phyloP scores from a whole-genome alignment of 208 protist genomes.

The Herpetomonas tarakana region DNA sequence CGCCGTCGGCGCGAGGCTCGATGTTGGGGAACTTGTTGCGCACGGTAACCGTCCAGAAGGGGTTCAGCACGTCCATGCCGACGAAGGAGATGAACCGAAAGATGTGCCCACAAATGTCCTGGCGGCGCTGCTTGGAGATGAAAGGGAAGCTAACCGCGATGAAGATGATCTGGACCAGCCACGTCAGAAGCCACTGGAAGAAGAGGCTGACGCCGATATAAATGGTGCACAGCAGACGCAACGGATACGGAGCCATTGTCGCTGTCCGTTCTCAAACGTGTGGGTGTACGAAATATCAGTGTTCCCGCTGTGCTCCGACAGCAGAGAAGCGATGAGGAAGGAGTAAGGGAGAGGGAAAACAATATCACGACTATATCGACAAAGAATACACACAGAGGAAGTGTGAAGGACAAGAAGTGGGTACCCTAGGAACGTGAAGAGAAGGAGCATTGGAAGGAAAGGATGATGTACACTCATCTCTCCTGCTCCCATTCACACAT shows the following conservation, averaged over 20 bases:
- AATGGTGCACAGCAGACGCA: slow-evolving; percentile 48
- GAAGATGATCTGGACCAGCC: slow-evolving; percentile 60
- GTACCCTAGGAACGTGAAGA: too few relatives aligned
- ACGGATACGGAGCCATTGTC: slow-evolving; percentile 8
- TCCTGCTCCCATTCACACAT: too few relatives aligned
- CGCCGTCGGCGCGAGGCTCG: slow-evolving; percentile 6
- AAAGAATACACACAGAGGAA: too few relatives aligned
- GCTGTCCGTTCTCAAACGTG: neutral
- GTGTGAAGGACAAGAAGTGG: too few relatives aligned
- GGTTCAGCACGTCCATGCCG: slow-evolving; percentile 66
- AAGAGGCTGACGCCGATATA: slow-evolving; percentile 50
- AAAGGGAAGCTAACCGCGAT: slow-evolving; percentile 64
- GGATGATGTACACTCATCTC: too few relatives aligned
- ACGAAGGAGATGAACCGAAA: slow-evolving; percentile 66
- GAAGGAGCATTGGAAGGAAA: too few relatives aligned
- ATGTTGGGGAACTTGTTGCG: slow-evolving; percentile 65
- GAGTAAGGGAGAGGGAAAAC: too few relatives aligned
- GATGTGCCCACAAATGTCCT: slow-evolving; percentile 76
- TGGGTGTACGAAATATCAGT: neutral
- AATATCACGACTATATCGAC: too few relatives aligned
- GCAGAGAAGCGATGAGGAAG: too few relatives aligned
- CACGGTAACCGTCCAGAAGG: slow-evolving; percentile 72
- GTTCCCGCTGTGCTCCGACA: too few relatives aligned
- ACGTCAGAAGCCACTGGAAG: slow-evolving; percentile 59
- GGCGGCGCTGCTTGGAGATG: slow-evolving; percentile 38